Conservation (phyloP, 2,329 filamentous ascomycete species). For the Aspergillus sp. region DNA sequence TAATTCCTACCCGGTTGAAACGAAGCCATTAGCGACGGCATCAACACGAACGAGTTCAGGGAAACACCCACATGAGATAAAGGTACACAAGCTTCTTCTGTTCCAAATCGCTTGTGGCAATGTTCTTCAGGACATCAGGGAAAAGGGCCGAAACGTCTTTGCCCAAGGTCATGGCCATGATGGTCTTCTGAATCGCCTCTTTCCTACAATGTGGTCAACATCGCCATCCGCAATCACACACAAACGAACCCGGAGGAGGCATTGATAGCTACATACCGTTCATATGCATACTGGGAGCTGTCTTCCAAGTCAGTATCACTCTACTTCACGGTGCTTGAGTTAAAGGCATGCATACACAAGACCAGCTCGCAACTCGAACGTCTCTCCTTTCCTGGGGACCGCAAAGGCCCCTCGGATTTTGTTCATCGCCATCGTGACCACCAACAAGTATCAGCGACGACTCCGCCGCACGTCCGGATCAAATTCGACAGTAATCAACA, state of each 20-base stretch:
- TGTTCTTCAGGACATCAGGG: constrained; percentile 97
- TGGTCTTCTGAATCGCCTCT: constrained; percentile 98
- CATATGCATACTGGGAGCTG: constrained; percentile 96
- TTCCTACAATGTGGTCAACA: constrained; percentile 50
- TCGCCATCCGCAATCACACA: background rate
- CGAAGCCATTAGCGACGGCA: constrained; percentile 11
- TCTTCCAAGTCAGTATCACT: constrained; percentile 28
- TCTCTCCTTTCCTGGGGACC: constrained; percentile 91
- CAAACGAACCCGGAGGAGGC: background rate
- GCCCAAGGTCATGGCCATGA: constrained; percentile 99
- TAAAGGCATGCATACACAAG: constrained; percentile 52
- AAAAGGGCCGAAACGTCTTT: constrained; percentile 98
- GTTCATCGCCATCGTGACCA: constrained; percentile 73
- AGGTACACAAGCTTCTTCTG: constrained; percentile 99
- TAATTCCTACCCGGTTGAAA: constrained; percentile 65
- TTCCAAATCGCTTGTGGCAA: constrained; percentile 86
- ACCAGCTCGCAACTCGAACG: constrained; percentile 90
- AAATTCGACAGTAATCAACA: constrained; percentile 8
- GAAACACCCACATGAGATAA: constrained; percentile 71
- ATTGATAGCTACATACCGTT: constrained; percentile 48
- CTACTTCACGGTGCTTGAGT: constrained; percentile 3
- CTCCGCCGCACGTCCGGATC: constrained; percentile 28
- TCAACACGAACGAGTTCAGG: background rate
- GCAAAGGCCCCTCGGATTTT: constrained; percentile 90
- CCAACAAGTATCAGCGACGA: constrained; percentile 28